Evolutionary conservation across 331 rosid species (phyloP).

Genomic region (Malus hybrid): DNA sequence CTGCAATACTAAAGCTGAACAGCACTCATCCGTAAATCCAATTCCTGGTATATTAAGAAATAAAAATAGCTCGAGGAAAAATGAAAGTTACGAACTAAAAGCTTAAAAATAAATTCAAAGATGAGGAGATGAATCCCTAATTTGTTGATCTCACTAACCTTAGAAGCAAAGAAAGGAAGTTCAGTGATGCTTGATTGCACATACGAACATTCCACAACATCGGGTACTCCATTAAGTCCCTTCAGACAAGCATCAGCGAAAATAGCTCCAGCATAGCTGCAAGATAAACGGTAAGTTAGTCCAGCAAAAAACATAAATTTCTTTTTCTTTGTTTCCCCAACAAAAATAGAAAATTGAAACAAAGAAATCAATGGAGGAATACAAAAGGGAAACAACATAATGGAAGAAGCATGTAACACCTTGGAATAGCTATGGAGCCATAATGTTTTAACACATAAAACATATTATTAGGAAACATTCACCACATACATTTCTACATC

Average conservation of each 20-base stretch:
- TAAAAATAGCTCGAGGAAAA: neutral
- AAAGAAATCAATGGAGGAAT: neutral
- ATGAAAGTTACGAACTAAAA: neutral
- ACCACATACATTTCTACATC: neutral
- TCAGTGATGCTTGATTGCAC: conserved; percentile 85
- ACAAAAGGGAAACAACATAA: neutral
- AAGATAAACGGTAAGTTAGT: conserved; percentile 15
- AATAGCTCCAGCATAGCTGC: conserved; percentile 93
- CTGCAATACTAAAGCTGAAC: neutral
- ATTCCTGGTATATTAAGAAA: neutral
- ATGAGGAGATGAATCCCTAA: neutral
- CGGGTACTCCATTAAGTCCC: conserved; percentile 98
- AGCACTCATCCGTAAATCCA: neutral
- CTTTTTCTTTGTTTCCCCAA: neutral
- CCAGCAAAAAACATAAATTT: neutral
- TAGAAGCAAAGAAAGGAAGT: conserved; percentile 97
- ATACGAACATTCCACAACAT: conserved; percentile 88
- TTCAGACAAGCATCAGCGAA: conserved; percentile 97
- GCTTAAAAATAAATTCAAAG: neutral
- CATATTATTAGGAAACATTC: neutral
- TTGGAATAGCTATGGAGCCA: neutral
- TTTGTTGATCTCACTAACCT: conserved; percentile 36
- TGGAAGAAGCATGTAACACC: neutral
- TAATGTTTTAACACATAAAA: neutral
- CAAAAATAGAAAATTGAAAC: neutral